A percentile compares a stretch with the other conserved stretches of the same genome.
Conservation (phyloP, 2,329 filamentous ascomycete species). For the Penicillium sp. region DNA sequence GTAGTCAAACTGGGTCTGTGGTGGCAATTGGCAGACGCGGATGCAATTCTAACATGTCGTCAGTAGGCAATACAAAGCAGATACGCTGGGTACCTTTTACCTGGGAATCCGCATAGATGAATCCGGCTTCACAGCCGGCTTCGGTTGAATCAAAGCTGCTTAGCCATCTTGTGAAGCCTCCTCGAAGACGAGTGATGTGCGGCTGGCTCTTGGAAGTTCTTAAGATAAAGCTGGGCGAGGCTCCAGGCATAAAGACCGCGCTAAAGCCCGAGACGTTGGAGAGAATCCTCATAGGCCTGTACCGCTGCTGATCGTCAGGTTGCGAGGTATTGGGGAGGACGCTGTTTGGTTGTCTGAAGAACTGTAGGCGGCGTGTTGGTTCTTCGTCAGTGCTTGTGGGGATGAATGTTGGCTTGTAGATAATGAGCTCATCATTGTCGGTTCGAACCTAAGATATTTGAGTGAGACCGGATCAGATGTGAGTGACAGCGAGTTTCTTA, state of each 20-base stretch:
- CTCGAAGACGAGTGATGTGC: constrained; percentile 71
- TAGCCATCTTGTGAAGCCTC: constrained; percentile 68
- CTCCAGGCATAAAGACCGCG: constrained; percentile 79
- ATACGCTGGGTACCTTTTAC: constrained; percentile 32
- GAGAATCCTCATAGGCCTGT: constrained; percentile 48
- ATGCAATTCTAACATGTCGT: constrained; percentile 59
- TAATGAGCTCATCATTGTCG: constrained; percentile 75
- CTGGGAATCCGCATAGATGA: constrained; percentile 74
- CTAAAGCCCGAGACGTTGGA: constrained; percentile 70
- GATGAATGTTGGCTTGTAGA: constrained; percentile 78
- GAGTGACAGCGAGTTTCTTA: constrained; percentile 47
- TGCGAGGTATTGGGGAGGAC: constrained; percentile 59
- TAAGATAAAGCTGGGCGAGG: constrained; percentile 77
- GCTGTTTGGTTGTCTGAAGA: constrained; percentile 73
- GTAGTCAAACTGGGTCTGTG: constrained; percentile 69
- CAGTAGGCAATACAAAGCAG: constrained; percentile 5
- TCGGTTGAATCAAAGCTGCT: constrained; percentile 69
- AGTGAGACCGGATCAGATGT: constrained; percentile 1
- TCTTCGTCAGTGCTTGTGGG: constrained; percentile 14
- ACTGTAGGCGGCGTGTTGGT: constrained; percentile 57
- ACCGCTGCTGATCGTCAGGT: constrained; percentile 28
- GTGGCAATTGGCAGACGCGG: constrained; percentile 71
- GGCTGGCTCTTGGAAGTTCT: constrained; percentile 79
- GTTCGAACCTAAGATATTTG: constrained; percentile 65
- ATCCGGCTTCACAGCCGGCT: constrained; percentile 74